Base-by-base conservation (phyloP, 192 early-diverging fungal genomes). In the Coemansia sp. region DNA sequence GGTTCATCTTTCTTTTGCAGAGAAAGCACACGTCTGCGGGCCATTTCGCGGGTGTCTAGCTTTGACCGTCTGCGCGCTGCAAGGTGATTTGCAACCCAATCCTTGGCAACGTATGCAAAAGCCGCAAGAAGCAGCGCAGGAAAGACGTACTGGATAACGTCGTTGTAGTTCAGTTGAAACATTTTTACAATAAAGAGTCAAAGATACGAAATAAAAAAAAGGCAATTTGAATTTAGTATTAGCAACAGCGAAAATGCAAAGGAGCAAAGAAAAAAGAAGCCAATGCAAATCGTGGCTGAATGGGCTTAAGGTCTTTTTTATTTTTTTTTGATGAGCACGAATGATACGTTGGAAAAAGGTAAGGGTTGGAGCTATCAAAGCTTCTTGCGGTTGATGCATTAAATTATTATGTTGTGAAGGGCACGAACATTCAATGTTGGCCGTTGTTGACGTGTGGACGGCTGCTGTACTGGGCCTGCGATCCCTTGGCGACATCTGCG, bases 401-500 rank as follows among this genome's bases (percentile, higher is more conserved):
- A 52, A 25, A 52, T 52, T 22, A 52, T 9, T 52, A 25, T 52
- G 49, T 14, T 20, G 48, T 14, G 17, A 19, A 46, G 29, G 29
- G 45, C 11, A 14, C 59, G 13, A 43, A 17, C 8, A 20, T 20
- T 35, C 36, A 60, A 43, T 38, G 42, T 32, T 36, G 43, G 22
- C 35, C 23, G 48, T 67, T 36, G 22, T 52, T 5, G 22, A 52
- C 23, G 4, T 6, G 34, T 25, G 20, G 50, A 11, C 15, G 14
- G 29, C 3, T 29, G 25, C 14, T 13, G 53, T 55, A 13, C 23
- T 55, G 67, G 19, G 65, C 70, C 29, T 71, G 64, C 6, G 62
- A 45, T 45, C 67, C 67, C 20, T 70, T 63, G 14, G 79, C 70
- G 41, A 81, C 59, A 53, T 81, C 79, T 8, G 79, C 79, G 64